Conservation (phyloP, 176 grass and related monocot species). For the Elymus sibiricus region DNA sequence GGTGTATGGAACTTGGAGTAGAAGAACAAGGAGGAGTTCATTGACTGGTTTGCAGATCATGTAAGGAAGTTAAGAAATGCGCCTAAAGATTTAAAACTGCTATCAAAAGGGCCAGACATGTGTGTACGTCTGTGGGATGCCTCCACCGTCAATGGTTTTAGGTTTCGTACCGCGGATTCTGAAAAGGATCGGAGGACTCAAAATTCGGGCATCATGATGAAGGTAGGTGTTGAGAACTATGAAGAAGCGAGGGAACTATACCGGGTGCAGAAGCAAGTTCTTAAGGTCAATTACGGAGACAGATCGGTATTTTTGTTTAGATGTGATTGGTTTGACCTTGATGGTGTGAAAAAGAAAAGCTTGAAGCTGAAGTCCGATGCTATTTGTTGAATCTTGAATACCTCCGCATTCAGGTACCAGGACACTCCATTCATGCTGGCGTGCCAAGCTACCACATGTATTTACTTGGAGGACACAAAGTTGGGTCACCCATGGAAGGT, state of each 20-base stretch:
- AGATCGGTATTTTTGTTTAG: background rate
- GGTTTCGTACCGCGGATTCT: too few relatives aligned
- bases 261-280: background rate
- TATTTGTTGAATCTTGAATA: background rate
- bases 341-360: too few relatives aligned
- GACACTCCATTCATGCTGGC: background rate
- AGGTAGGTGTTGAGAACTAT: background rate
- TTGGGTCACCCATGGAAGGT: background rate
- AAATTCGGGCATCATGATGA: background rate
- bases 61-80: too few relatives aligned
- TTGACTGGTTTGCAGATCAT: too few relatives aligned
- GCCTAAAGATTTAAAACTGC: too few relatives aligned
- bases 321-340: background rate
- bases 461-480: background rate
- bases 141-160: too few relatives aligned
- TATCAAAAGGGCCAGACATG: too few relatives aligned
- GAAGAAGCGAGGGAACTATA: background rate
- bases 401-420: background rate
- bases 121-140: too few relatives aligned
- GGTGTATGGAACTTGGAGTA: too few relatives aligned
- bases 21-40: too few relatives aligned
- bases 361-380: background rate
- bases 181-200: too few relatives aligned
- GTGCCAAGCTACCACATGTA: background rate
- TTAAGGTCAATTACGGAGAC: background rate